Conservation (phyloP, 768 basidiomycete species). For the Porphyrellus cyaneotinctus region DNA sequence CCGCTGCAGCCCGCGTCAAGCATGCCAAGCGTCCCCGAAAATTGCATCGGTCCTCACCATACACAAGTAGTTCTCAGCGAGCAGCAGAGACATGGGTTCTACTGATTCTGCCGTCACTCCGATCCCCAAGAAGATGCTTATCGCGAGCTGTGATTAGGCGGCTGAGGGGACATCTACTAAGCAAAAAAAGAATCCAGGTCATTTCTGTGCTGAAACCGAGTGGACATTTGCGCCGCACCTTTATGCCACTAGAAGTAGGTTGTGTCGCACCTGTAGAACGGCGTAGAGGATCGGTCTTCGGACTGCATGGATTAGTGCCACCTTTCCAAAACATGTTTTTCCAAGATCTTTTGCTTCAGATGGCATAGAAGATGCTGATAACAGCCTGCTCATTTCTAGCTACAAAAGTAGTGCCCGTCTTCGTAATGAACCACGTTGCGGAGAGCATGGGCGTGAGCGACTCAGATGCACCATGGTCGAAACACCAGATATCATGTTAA, state of each 20-base stretch:
- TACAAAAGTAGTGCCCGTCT: neutral
- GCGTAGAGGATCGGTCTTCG: too few species aligned
- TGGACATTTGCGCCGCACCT: neutral
- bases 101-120: neutral
- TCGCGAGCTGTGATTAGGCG: neutral
- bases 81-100: neutral
- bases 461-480: neutral
- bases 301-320: too few species aligned
- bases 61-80: neutral
- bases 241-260: neutral
- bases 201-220: too few species aligned
- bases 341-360: too few species aligned
- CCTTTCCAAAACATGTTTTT: too few species aligned
- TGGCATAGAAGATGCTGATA: too few species aligned
- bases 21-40: neutral
- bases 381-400: too few species aligned
- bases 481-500: neutral
- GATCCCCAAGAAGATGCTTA: neutral
- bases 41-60: neutral
- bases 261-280: too few species aligned
- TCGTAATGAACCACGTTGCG: neutral
- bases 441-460: neutral
- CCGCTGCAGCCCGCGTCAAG: neutral
- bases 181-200: neutral
- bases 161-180: neutral